A percentile compares a stretch with the other conserved stretches of the same genome.
These are phyloP conservation scores for Dianthus caryophyllus DNA, from an alignment of 148 eudicot species.

Conservation along the genomic window DNA sequence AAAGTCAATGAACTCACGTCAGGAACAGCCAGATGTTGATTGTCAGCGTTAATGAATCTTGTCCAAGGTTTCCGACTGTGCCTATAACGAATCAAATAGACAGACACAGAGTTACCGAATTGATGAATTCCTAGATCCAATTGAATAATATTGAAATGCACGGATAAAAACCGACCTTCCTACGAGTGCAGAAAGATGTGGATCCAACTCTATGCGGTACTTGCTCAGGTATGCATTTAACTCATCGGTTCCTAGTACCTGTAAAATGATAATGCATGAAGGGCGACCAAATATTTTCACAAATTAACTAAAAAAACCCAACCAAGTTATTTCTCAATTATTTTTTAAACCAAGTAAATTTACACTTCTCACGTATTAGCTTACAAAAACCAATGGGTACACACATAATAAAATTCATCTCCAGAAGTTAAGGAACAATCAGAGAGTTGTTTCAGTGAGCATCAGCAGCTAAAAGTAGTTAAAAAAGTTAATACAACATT, in stretches of 20 bases:
- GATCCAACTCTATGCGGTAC: slow-evolving; percentile 80
- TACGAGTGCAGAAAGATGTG: slow-evolving; percentile 74
- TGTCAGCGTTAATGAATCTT: slow-evolving; percentile 74
- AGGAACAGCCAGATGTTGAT: slow-evolving; percentile 90
- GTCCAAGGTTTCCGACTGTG: slow-evolving; percentile 85
- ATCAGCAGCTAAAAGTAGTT: not conserved
- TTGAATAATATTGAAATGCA: not conserved
- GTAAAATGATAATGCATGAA: slow-evolving; percentile 1
- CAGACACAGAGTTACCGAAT: not conserved
- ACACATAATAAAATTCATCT: no score
- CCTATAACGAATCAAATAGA: slow-evolving; percentile 35
- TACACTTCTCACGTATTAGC: no score
- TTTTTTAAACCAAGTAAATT: no score
- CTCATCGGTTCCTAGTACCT: slow-evolving; percentile 92
- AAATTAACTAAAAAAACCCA: not conserved
- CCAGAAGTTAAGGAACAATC: no score
- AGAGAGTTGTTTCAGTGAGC: no score
- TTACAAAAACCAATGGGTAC: no score
- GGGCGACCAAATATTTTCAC: not conserved
- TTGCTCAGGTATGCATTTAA: slow-evolving; percentile 66
- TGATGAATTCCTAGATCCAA: not conserved
- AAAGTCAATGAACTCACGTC: slow-evolving; percentile 54
- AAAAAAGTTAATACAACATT: no score
- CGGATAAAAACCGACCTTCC: slow-evolving; percentile 50
- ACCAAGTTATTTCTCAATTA: no score